Percentiles rank a stretch among this genome's conserved stretches.
These are phyloP conservation scores for Coemansia pectinata DNA, from an alignment of 192 early-diverging fungal genomes.

Conservation along the genomic window DNA sequence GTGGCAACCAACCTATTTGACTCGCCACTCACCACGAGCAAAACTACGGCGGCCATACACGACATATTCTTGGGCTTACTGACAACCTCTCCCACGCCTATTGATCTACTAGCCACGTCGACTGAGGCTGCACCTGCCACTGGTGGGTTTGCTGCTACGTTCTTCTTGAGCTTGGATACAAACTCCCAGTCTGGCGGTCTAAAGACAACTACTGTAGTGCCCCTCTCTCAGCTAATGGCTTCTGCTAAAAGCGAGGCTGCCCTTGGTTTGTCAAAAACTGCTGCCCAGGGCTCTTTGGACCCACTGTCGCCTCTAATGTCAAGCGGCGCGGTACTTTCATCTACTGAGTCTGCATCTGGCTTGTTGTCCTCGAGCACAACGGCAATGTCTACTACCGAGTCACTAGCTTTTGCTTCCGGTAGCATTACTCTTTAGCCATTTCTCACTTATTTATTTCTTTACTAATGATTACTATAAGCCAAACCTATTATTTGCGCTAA, in stretches of 20 bases:
- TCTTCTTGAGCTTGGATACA: constrained; percentile 40
- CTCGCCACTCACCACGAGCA: constrained; percentile 6
- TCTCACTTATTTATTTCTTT: not conserved
- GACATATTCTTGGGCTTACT: not conserved
- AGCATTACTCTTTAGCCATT: not conserved
- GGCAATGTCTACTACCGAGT: not conserved
- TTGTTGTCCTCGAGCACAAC: not conserved
- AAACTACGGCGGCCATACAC: not conserved
- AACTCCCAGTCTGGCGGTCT: not conserved
- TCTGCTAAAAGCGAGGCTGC: constrained; percentile 11
- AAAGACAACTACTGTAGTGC: constrained; percentile 33
- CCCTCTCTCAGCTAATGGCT: constrained; percentile 36
- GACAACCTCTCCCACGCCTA: not conserved
- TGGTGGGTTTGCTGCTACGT: constrained; percentile 44
- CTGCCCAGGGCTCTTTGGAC: not conserved
- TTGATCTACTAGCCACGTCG: not conserved
- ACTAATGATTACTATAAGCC: not conserved
- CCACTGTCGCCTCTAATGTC: not conserved
- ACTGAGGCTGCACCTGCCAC: not conserved
- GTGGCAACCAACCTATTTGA: constrained; percentile 26
- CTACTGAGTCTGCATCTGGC: not conserved
- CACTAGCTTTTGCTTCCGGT: not conserved
- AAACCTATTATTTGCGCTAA: not conserved
- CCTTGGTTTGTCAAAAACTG: not conserved
- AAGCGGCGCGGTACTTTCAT: not conserved